These are phyloP conservation scores for Lithospermum erythrorhizon DNA, from an alignment of 257 asterid species.

Conservation along the genomic window DNA sequence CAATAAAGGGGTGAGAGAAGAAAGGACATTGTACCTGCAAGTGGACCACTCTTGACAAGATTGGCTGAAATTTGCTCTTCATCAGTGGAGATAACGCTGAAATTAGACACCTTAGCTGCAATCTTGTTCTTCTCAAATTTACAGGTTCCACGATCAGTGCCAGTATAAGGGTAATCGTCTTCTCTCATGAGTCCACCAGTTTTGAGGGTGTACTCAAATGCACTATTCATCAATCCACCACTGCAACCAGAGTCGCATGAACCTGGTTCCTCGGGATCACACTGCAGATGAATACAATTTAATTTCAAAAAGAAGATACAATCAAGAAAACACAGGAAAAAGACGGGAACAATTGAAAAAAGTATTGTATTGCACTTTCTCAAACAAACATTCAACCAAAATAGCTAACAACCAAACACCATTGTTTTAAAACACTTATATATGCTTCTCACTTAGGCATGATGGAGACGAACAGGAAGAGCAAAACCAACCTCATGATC, in stretches of 20 bases:
- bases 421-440: neutral
- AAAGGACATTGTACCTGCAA: conserved; percentile 48
- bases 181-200: conserved; percentile 86
- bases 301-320: neutral
- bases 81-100: conserved; percentile 75
- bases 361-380: neutral
- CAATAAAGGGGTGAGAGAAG: neutral
- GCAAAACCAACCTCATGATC: conserved; percentile 61
- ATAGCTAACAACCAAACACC: neutral
- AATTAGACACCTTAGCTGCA: conserved; percentile 77
- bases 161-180: conserved; percentile 80
- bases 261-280: conserved; percentile 70
- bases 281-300: conserved; percentile 28
- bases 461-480: neutral
- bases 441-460: too few relatives aligned
- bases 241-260: conserved; percentile 82
- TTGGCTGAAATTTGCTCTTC: conserved; percentile 91
- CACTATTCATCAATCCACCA: conserved; percentile 89
- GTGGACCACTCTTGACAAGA: conserved; percentile 82
- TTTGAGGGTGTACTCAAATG: conserved; percentile 73
- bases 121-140: conserved; percentile 62
- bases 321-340: neutral
- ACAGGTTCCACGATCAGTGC: conserved; percentile 62
- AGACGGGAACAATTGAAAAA: neutral
- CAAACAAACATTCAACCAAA: neutral